Conservation (phyloP, 2,329 filamentous ascomycete genomes). For the Thielaviopsis musarum region DNA sequence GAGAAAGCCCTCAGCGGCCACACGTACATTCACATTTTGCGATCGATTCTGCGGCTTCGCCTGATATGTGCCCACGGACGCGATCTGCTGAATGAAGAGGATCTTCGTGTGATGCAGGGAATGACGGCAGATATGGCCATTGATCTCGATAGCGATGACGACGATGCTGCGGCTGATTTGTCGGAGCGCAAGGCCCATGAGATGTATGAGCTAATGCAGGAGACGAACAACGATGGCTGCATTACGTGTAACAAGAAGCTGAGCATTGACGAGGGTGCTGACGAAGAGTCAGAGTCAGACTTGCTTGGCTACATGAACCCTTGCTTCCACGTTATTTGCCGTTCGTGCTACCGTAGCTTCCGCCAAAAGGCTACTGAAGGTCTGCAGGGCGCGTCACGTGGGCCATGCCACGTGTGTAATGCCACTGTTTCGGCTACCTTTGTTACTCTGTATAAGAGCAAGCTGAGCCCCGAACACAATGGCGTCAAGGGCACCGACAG, state of each 20-base stretch:
- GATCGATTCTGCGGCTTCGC: constrained; percentile 76
- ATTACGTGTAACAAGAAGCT: constrained; percentile 51
- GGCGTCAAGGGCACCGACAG: constrained; percentile 24
- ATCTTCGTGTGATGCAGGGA: constrained; percentile 64
- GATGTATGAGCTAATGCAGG: constrained; percentile 67
- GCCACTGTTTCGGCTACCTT: constrained; percentile 44
- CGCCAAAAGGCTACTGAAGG: constrained; percentile 32
- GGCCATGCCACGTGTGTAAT: constrained; percentile 53
- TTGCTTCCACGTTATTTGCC: constrained; percentile 76
- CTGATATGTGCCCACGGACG: constrained; percentile 89
- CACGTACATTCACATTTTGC: constrained; percentile 85
- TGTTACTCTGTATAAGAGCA: constrained; percentile 50
- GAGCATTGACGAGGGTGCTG: constrained; percentile 35
- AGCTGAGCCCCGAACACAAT: constrained; percentile 39
- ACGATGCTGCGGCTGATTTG: constrained; percentile 39
- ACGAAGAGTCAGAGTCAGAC: constrained; percentile 43
- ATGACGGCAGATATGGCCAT: constrained; percentile 75
- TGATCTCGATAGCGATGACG: constrained; percentile 66
- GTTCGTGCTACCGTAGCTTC: constrained; percentile 48
- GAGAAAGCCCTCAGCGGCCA: constrained; percentile 58
- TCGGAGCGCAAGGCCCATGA: constrained; percentile 64
- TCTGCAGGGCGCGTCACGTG: constrained; percentile 20
- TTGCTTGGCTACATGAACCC: constrained; percentile 65
- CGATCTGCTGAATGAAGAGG: constrained; percentile 71
- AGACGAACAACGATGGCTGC: constrained; percentile 64